A percentile compares a stretch with the other conserved stretches of the same genome.
Conservation (phyloP, 345 rosid genomes). For the Durio zibethinus region DNA sequence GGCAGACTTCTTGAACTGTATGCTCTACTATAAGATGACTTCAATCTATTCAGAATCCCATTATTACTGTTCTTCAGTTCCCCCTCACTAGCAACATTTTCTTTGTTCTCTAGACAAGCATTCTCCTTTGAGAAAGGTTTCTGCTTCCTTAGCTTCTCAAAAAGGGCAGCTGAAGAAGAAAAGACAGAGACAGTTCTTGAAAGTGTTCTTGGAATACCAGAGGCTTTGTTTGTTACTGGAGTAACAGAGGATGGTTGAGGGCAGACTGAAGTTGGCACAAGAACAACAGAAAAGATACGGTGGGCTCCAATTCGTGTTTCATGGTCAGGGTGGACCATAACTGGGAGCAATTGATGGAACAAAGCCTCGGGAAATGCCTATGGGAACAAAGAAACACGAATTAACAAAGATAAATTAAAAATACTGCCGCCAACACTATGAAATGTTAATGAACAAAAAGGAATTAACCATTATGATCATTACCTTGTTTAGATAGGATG, state of each 20-base stretch:
- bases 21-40: slow-evolving; percentile 49
- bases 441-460: slow-evolving; percentile 8
- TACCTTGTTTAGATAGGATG: slow-evolving; percentile 81
- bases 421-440: slow-evolving; percentile 5
- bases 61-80: slow-evolving; percentile 33
- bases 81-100: slow-evolving; percentile 30
- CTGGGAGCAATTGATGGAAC: slow-evolving; percentile 89
- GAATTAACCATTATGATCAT: slow-evolving; percentile 8
- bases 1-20: slow-evolving; percentile 29
- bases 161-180: slow-evolving; percentile 98
- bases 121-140: slow-evolving; percentile 39
- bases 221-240: slow-evolving; percentile 46
- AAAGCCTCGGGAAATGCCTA: slow-evolving; percentile 95
- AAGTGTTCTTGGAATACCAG: slow-evolving; percentile 64
- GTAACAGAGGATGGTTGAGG: slow-evolving; percentile 24
- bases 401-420: not conserved
- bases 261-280: slow-evolving; percentile 36
- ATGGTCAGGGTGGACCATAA: slow-evolving; percentile 95
- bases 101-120: slow-evolving; percentile 33
- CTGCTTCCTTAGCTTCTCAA: slow-evolving; percentile 73
- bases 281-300: slow-evolving; percentile 60
- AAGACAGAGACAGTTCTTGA: slow-evolving; percentile 94
- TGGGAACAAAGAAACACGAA: slow-evolving; percentile 19
- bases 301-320: slow-evolving; percentile 91
- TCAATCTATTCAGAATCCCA: slow-evolving; percentile 50